Evolutionary conservation across 768 basidiomycete species (phyloP).

Genomic region (Fibroporia radiculosa): DNA sequence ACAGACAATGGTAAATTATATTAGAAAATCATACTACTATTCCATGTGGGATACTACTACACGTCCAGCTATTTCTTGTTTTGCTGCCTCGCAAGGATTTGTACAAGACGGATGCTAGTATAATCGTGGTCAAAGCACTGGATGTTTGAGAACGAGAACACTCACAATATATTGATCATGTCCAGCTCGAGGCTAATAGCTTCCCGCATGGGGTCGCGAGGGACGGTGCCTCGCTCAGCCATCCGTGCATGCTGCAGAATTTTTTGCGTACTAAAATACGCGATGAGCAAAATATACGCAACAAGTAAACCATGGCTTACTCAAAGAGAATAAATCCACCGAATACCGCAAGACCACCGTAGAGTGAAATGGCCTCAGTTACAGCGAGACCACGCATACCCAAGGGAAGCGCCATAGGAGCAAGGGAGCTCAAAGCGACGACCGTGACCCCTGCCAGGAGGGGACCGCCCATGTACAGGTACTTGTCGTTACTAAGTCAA

Average conservation of each 20-base stretch:
- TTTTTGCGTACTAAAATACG: constrained; percentile 63
- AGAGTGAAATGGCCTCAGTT: constrained; percentile 71
- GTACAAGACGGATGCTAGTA: constrained; percentile 68
- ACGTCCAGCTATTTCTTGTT: constrained; percentile 42
- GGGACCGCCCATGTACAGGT: constrained; percentile 80
- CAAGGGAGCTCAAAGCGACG: constrained; percentile 78
- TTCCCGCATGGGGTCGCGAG: constrained; percentile 71
- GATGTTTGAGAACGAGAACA: constrained; percentile 1
- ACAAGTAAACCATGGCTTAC: constrained; percentile 31
- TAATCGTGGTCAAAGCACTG: background rate
- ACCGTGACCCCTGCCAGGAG: constrained; percentile 86
- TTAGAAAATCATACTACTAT: background rate
- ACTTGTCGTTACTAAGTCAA: constrained; percentile 63
- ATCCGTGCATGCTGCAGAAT: constrained; percentile 70
- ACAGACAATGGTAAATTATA: background rate
- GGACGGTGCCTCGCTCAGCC: constrained; percentile 58
- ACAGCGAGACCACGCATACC: constrained; percentile 71
- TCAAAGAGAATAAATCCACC: constrained; percentile 83
- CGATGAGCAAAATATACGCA: constrained; percentile 6
- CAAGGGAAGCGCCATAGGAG: constrained; percentile 84
- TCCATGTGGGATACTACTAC: constrained; percentile 1
- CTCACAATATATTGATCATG: constrained; percentile 86
- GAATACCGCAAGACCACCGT: constrained; percentile 86
- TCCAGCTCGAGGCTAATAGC: constrained; percentile 75
- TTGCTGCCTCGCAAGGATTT: constrained; percentile 65